Evolutionary conservation across 2,329 filamentous ascomycete genomes (phyloP).

Genomic region (Bipolaris bicolor): DNA sequence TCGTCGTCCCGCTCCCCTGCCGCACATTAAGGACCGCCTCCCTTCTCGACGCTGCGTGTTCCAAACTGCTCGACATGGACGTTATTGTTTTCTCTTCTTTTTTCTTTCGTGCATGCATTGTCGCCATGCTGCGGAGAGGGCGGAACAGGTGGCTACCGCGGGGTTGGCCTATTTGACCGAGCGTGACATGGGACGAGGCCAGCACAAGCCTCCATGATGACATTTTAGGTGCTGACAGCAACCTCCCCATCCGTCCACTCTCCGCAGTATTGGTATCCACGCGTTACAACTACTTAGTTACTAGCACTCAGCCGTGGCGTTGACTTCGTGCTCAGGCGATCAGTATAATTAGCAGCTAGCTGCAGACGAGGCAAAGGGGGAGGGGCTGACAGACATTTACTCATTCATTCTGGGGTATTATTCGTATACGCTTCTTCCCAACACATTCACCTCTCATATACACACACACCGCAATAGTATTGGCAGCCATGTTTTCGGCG

Average conservation of each 20-base stretch:
- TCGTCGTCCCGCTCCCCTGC: too few relatives aligned
- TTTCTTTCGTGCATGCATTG: neutral
- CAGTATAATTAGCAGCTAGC: neutral
- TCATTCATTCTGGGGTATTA: too few relatives aligned
- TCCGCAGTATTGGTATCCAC: constrained; percentile 13
- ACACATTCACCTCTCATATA: neutral
- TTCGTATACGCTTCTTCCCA: too few relatives aligned
- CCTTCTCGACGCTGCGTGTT: neutral
- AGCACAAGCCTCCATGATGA: neutral
- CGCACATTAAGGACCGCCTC: too few relatives aligned
- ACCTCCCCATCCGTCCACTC: constrained; percentile 2
- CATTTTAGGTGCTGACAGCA: constrained; percentile 2
- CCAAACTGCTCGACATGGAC: neutral
- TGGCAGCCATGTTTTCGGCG: neutral
- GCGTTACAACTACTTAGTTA: neutral
- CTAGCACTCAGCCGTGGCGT: constrained; percentile 14
- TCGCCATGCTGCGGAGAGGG: neutral
- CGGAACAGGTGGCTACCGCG: neutral
- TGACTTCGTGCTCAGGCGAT: constrained; percentile 13
- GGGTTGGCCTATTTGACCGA: neutral
- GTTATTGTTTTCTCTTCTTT: neutral
- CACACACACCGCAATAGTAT: neutral
- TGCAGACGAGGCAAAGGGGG: constrained; percentile 3
- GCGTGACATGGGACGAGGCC: neutral
- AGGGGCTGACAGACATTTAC: neutral